Conservation (phyloP, 192 early-diverging fungal species). For the Coemansia brasiliensis region DNA sequence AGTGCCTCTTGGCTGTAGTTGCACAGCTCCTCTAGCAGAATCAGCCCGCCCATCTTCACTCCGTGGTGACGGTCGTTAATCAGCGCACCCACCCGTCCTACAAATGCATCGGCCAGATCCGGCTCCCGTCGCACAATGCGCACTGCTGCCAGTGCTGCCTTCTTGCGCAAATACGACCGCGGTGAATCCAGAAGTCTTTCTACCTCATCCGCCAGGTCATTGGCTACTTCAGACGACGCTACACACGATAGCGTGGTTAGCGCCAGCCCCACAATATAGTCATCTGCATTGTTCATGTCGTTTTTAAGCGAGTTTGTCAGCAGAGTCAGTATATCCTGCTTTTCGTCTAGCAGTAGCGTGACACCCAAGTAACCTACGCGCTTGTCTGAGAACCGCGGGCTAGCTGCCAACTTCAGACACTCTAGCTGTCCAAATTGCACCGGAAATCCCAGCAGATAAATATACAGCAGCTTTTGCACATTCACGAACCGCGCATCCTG, state of each 20-base stretch:
- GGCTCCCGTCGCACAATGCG: constrained; percentile 91
- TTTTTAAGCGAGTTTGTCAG: constrained; percentile 97
- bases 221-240: constrained; percentile 93
- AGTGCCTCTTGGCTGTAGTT: constrained; percentile 66
- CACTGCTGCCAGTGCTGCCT: constrained; percentile 94
- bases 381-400: constrained; percentile 92
- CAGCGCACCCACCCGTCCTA: constrained; percentile 67
- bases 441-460: constrained; percentile 97
- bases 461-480: constrained; percentile 96
- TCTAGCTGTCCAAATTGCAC: constrained; percentile 99
- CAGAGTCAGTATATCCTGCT: constrained; percentile 94
- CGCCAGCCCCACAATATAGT: constrained; percentile 96
- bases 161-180: constrained; percentile 94
- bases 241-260: constrained; percentile 96
- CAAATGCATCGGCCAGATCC: constrained; percentile 87
- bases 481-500: constrained; percentile 87
- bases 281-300: constrained; percentile 93
- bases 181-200: constrained; percentile 88
- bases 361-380: constrained; percentile 97
- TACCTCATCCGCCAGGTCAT: constrained; percentile 91
- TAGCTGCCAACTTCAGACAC: constrained; percentile 96
- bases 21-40: constrained; percentile 91
- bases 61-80: constrained; percentile 94
- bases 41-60: constrained; percentile 87
- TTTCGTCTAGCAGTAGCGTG: constrained; percentile 96